Conservation (phyloP, 345 rosid species). For the Citrus unshiu region DNA sequence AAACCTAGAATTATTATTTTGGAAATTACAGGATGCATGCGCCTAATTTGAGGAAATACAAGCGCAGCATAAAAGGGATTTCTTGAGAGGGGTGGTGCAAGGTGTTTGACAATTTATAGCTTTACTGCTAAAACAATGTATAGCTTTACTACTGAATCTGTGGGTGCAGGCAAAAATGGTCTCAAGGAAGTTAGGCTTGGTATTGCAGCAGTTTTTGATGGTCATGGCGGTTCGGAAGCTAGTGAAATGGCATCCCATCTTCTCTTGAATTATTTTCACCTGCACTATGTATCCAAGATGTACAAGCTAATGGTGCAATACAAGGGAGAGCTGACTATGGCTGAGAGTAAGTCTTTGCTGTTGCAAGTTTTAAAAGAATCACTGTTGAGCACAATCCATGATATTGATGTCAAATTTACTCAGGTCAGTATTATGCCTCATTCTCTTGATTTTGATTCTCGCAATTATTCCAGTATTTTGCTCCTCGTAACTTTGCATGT, state of each 20-base stretch:
- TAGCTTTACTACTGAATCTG: too few relatives aligned
- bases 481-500: neutral
- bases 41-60: neutral
- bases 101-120: neutral
- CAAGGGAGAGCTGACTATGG: neutral
- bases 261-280: constrained; percentile 17
- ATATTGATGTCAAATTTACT: constrained; percentile 20
- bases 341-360: neutral
- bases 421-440: constrained; percentile 3
- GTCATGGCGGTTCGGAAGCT: constrained; percentile 25
- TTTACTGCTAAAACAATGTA: neutral
- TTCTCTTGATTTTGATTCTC: neutral
- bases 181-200: constrained; percentile 6
- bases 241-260: constrained; percentile 26
- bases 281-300: constrained; percentile 16
- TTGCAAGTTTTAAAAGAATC: constrained; percentile 23
- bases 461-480: neutral
- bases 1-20: neutral
- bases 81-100: too few relatives aligned
- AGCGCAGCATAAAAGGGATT: neutral
- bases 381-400: constrained; percentile 15
- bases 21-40: neutral
- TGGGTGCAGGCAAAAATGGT: constrained; percentile 13
- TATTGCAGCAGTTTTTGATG: constrained; percentile 28
- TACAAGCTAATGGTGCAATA: constrained; percentile 8